phyloP scores from a whole-genome alignment of 176 grass and related monocot species.

The Bolboschoenus planiculmis region DNA sequence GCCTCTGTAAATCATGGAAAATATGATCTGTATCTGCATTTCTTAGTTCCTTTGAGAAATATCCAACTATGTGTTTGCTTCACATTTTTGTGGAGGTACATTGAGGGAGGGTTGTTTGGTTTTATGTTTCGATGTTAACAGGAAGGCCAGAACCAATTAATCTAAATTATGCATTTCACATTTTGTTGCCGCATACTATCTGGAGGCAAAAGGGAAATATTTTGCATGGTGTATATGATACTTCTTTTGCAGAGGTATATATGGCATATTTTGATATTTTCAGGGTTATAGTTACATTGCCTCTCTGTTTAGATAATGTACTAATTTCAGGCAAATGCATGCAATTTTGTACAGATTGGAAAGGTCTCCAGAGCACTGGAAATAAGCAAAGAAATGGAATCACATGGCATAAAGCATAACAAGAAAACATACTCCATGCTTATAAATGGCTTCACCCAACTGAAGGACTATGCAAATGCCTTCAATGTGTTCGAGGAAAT shows the following conservation, averaged over 20 bases:
- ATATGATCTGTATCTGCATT: neutral
- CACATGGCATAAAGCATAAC: constrained; percentile 75
- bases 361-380: constrained; percentile 80
- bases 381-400: constrained; percentile 74
- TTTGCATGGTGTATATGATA: neutral
- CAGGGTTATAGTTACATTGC: neutral
- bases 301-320: neutral
- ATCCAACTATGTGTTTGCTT: neutral
- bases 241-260: neutral
- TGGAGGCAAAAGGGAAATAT: neutral
- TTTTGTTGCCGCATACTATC: neutral
- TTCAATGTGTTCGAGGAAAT: constrained; percentile 93
- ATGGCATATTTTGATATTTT: neutral
- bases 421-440: constrained; percentile 98
- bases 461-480: constrained; percentile 92
- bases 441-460: constrained; percentile 89
- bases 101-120: neutral
- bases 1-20: neutral
- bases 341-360: constrained; percentile 45
- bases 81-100: neutral
- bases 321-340: neutral
- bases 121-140: neutral
- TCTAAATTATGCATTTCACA: neutral
- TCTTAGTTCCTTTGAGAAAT: neutral
- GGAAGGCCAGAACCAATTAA: neutral